Evolutionary conservation across 805 yeast genomes (phyloP), one percentile per base, ranked within the genome.

Genomic region (Saccharomycopsis malanga): DNA sequence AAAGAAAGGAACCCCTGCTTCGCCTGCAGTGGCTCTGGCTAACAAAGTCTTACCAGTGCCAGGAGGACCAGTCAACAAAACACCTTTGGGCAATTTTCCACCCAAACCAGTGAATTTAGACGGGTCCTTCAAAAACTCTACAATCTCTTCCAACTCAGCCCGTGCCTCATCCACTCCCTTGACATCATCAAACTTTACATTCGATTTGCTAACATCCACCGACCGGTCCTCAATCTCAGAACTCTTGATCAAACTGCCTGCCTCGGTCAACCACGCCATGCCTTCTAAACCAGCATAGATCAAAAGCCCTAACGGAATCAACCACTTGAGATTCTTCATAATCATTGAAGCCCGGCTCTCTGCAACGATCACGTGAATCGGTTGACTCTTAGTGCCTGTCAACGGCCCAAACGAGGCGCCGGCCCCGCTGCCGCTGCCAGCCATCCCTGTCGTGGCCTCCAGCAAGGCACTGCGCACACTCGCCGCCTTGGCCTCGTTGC

Each of bases 141-240:
- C 99, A 58, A 94, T 86, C 66, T 93, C 99, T 65, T 93, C 96
- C 54, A 93, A 74, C 68, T 93, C 98, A 5, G 94, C 87, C 59
- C 97, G 81, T 3, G 99, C 98, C 69, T 93, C 99, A 66, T 94
- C 99, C 53, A 91, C 95, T 48, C 99, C 99, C 60, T 89, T 83
- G 30, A 94, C 98, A 63, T 93, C 99, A 39, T 80, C 77, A 64
- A 93, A 93, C 61, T 80, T 81, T 34, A 89, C 97, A 35, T 84
- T 84, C 4, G 91, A 83, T 62, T 82, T 83, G 18, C 87, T 77
- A 44, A 86, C 88, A 57, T 88, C 96, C 37, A 87, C 83, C 3
- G 87, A 73, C 60, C 85, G 83, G 55, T 85, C 93, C 34, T 78
- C 79, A 14, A 78, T 76, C 54, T 84, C 88, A 12, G 83, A 64